Percentiles rank a stretch among this genome's conserved stretches.
Conservation (phyloP, 2,329 filamentous ascomycete genomes). For the Fusarium veterinarium region DNA sequence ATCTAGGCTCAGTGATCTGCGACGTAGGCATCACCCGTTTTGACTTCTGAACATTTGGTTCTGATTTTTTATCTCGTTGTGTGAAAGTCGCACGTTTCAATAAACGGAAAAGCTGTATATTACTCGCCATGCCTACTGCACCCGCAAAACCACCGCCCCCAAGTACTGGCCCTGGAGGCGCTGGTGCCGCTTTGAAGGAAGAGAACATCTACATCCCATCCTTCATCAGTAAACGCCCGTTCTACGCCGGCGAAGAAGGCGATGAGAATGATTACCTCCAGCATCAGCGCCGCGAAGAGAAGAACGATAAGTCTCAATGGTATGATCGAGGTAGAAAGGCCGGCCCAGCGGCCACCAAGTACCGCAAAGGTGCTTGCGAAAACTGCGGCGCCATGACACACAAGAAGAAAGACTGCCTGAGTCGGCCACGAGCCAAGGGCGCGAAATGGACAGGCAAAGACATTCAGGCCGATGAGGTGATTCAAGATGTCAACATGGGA, state of each 20-base stretch:
- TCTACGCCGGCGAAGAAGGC: conserved; percentile 87
- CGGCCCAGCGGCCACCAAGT: conserved; percentile 93
- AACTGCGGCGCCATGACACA: conserved; percentile 98
- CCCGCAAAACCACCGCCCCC: conserved; percentile 49
- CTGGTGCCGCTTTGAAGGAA: conserved; percentile 73
- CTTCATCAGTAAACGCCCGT: conserved; percentile 98
- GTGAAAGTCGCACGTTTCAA: background rate
- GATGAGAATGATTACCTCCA: conserved; percentile 90
- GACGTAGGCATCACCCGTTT: background rate
- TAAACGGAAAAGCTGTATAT: background rate
- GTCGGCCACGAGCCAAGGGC: conserved; percentile 86
- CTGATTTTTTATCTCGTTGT: background rate
- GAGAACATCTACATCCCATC: conserved; percentile 98
- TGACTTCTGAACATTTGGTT: background rate
- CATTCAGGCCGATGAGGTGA: conserved; percentile 90
- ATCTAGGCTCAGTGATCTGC: conserved; percentile 4
- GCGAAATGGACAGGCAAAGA: conserved; percentile 93
- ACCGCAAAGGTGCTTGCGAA: conserved; percentile 96
- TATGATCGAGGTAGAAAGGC: conserved; percentile 89
- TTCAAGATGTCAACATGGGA: conserved; percentile 86
- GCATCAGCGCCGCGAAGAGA: conserved; percentile 79
- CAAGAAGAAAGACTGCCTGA: conserved; percentile 93
- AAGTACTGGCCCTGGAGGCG: conserved; percentile 46
- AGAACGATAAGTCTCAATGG: conserved; percentile 84
- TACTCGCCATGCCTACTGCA: conserved; percentile 40